Evolutionary conservation across 805 yeast species (phyloP).

Genomic region (Myxozyma vanderwaltii): DNA sequence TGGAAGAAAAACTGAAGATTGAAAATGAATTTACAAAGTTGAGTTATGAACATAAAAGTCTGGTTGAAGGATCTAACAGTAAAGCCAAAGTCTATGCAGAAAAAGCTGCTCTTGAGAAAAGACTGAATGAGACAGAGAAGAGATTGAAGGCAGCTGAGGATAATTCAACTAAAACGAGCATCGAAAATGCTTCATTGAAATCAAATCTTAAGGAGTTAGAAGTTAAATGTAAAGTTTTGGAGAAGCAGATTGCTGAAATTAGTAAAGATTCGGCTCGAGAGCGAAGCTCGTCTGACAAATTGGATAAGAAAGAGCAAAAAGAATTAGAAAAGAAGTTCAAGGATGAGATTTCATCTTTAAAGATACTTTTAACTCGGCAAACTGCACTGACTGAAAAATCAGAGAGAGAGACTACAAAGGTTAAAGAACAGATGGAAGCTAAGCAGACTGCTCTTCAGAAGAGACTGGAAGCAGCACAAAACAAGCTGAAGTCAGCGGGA

Average conservation of each 20-base stretch:
- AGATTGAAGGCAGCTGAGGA: not conserved
- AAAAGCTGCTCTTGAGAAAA: conserved; percentile 3
- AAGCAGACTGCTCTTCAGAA: conserved; percentile 20
- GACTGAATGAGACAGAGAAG: conserved; percentile 1
- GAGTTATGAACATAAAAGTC: not conserved
- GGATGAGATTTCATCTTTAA: conserved; percentile 16
- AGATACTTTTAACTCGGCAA: conserved; percentile 13
- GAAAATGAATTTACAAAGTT: conserved; percentile 3
- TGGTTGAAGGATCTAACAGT: not conserved
- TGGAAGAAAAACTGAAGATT: conserved; percentile 11
- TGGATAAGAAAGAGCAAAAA: conserved; percentile 12
- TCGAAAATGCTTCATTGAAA: conserved; percentile 6
- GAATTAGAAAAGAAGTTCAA: conserved; percentile 13
- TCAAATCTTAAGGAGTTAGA: conserved; percentile 11
- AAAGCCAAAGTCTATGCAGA: not conserved
- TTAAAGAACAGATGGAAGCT: conserved; percentile 13
- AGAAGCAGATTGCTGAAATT: not conserved
- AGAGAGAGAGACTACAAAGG: conserved; percentile 11
- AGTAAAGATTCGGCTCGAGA: conserved; percentile 4
- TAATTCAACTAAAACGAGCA: not conserved
- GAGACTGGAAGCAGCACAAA: conserved; percentile 14
- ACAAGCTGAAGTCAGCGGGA: conserved; percentile 11
- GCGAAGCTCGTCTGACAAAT: not conserved
- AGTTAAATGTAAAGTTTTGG: conserved; percentile 7
- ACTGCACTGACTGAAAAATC: conserved; percentile 17